A percentile compares a stretch with the other conserved stretches of the same genome.
Conservation (phyloP, 176 grass and related monocot species). For the Canna indica region DNA sequence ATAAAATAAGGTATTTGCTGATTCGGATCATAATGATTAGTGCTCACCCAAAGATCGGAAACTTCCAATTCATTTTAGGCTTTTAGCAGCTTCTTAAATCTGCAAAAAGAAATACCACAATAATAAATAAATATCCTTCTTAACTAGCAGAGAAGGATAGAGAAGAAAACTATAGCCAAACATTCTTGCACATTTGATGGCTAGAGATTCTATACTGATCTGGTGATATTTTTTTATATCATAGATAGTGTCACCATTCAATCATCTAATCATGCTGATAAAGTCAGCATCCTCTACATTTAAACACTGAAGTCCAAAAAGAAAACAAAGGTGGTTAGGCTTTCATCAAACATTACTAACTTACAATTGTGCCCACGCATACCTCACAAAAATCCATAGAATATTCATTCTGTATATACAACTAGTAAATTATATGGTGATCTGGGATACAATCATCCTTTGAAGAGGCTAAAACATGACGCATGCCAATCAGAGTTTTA, state of each 20-base stretch:
- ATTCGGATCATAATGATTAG: background rate
- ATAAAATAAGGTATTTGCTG: background rate
- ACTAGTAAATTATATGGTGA: background rate
- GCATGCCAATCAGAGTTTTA: background rate
- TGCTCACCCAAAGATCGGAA: background rate
- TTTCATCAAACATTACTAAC: background rate
- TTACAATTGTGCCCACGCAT: background rate
- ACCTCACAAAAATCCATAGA: too few relatives aligned
- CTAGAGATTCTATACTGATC: too few relatives aligned
- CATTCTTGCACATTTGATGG: background rate
- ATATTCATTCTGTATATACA: too few relatives aligned
- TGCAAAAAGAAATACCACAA: background rate
- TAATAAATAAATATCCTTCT: background rate
- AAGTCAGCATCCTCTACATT: background rate
- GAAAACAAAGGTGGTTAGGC: background rate
- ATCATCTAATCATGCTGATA: background rate
- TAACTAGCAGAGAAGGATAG: background rate
- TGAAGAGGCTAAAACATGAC: background rate
- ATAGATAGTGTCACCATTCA: too few relatives aligned
- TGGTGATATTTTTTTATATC: too few relatives aligned
- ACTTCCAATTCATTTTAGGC: slow-evolving; percentile 6
- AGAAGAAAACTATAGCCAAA: background rate
- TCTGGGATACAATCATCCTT: background rate
- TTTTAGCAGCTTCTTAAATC: background rate
- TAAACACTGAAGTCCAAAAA: background rate